Evolutionary conservation across 148 eudicot species (phyloP), one percentile per base, ranked within the genome.

Genomic region (Talinum fruticosum): DNA sequence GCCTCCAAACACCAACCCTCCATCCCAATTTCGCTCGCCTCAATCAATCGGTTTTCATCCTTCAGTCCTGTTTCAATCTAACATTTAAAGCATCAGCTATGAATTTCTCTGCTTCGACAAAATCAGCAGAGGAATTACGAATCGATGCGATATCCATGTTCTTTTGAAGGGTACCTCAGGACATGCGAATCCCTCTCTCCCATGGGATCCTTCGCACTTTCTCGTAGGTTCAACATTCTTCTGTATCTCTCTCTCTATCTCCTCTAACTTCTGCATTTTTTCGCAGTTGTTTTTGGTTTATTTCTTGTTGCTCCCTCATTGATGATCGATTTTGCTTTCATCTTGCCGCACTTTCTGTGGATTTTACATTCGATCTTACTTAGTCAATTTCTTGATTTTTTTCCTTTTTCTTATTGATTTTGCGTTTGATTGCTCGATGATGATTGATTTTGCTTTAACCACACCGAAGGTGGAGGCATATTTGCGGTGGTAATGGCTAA

Each of bases 361-460:
- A 23, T 14, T 51, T 15, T 18, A 2, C 4, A 16, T 18, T 16
- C 16, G 14, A 2, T 18, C 23, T 29, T 0, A 12, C 49, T 47
- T 14, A 3, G 1, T 37, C 7, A 6, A 26, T 21, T 5, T 71
- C 13, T 26, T 2, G 0, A 1, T 21, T 44, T 71, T n/a, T 2
- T 6, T 37, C 12, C 3, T 10, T 5, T 10, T 13, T 41, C 26
- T 3, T 12, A 26, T 41, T 7, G 26, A 44, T 8, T 38, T 23
- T n/a, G n/a, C 5, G 33, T 71, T 26, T 72, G 21, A 26, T 49
- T 72, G 75, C 75, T 72, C 75, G 32, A 47, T 72, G 75, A 72
- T 72, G 75, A 72, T 47, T 72, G 19, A 29, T 47, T 30, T 29
- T 72, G 75, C 75, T 72, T 72, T 72, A 72, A 72, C 75, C 75